A percentile compares a stretch with the other conserved stretches of the same genome.
phyloP scores from a whole-genome alignment of 345 rosid species.

The Citrus mangshanensis region DNA sequence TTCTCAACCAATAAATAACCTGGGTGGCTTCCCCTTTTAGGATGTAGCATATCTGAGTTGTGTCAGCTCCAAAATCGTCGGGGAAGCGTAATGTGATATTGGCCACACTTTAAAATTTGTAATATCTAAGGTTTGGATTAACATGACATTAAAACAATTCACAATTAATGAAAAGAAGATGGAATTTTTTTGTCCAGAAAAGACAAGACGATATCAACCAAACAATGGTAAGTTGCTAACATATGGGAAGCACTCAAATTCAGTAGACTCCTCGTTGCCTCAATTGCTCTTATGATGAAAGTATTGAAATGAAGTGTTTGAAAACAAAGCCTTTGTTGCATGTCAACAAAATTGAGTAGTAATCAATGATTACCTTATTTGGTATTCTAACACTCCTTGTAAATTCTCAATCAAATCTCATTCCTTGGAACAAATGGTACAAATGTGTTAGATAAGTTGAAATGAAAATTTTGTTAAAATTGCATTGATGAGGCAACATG shows the following conservation, averaged over 20 bases:
- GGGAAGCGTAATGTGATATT: constrained; percentile 89
- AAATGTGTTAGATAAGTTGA: constrained; percentile 8
- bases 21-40: too few species aligned
- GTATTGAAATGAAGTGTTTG: not conserved
- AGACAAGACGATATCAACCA: not conserved
- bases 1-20: too few species aligned
- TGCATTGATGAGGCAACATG: not conserved
- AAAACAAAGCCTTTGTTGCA: not conserved
- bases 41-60: too few species aligned
- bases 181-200: not conserved
- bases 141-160: constrained; percentile 5
- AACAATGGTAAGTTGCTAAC: not conserved
- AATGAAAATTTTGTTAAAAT: not conserved
- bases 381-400: constrained; percentile 81
- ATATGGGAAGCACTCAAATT: not conserved
- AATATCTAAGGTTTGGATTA: constrained; percentile 44
- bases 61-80: not conserved
- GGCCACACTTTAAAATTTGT: constrained; percentile 82
- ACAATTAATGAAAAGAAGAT: constrained; percentile 5
- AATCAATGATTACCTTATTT: constrained; percentile 57
- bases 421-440: constrained; percentile 41
- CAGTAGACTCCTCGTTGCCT: not conserved
- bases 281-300: not conserved
- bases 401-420: constrained; percentile 90
- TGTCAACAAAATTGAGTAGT: not conserved